Conservation (phyloP, 2,329 filamentous ascomycete genomes). For the Penicillium hordei region DNA sequence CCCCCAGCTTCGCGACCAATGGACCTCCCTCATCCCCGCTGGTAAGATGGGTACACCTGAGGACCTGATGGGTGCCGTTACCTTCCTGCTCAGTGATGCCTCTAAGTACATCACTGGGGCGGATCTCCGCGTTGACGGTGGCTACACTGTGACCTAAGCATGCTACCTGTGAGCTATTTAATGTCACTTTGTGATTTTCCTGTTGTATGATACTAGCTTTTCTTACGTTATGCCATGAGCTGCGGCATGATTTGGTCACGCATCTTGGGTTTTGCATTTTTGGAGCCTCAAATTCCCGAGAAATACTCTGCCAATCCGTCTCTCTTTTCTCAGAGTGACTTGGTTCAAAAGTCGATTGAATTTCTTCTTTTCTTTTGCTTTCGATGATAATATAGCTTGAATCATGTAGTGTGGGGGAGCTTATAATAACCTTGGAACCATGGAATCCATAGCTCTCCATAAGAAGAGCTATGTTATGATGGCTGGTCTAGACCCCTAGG, state of each 20-base stretch:
- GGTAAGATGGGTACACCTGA: conserved; percentile 91
- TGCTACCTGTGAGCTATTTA: background rate
- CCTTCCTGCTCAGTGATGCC: conserved; percentile 80
- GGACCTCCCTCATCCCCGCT: conserved; percentile 87
- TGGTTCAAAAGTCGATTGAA: background rate
- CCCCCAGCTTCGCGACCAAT: conserved; percentile 82
- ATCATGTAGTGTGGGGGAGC: background rate
- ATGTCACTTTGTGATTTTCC: background rate
- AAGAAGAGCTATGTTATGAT: background rate
- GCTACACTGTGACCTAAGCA: conserved; percentile 75
- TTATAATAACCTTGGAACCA: no score
- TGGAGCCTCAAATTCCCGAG: background rate
- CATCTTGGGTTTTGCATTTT: background rate
- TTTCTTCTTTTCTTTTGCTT: fast-evolving
- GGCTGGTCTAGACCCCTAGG: background rate
- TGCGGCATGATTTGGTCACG: background rate
- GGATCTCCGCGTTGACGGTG: conserved; percentile 79
- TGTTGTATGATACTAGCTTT: conserved; percentile 8
- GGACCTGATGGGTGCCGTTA: conserved; percentile 90
- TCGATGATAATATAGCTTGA: background rate
- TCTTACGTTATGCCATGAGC: background rate
- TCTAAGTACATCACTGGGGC: conserved; percentile 71
- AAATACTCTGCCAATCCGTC: background rate
- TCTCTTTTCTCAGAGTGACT: background rate
- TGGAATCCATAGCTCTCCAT: background rate